Base-by-base conservation (phyloP, 306 rosid genomes). In the Hippophae gyantsensis region DNA sequence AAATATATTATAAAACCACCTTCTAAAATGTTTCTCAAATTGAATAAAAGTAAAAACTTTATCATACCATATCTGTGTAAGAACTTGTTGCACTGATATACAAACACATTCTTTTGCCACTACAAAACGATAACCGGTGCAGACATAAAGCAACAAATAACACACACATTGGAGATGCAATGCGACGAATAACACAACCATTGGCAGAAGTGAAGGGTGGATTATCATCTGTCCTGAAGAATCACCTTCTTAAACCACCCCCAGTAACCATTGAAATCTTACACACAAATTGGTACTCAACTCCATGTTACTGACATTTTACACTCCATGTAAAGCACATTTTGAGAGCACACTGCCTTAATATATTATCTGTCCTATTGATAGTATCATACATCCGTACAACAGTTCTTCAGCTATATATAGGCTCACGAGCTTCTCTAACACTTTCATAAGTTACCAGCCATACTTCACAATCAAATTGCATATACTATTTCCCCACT, bases 401-500 rank as follows among this genome's bases (percentile, higher is more conserved):
- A 18, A 56, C 58, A 68, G 48, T 63, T 63, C 68, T 58, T 63
- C 55, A 53, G 41, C 72, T 55, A 11, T 6, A 18, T 47, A 54
- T 60, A 60, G 66, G 44, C 67, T 42, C 43, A 59, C 47, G 62
- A 38, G 49, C 56, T 23, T 59, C 45, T 52, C 12, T 52, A 54
- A 68, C 57, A 41, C 7, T 13, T 58, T 52, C 65, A 55, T 61
- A 53, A 48, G 64, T 25, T 61, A 48, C 70, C 13, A 18, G 58
- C 64, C 55, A 62, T 41, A 32, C 52, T 48, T 46, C 13, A 48
- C 14, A 32, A 63, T 76, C 72, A 87, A 48, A 85, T 74, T 56
- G 98, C 98, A 75, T 85, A 92, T 27, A 92, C 96, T 49, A 92
- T 87, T 72, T 87, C 96, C 66, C 89, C 98, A 27, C 96, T 92